Conservation (phyloP, 179 eudicot genomes). For the Silene vulgaris region DNA sequence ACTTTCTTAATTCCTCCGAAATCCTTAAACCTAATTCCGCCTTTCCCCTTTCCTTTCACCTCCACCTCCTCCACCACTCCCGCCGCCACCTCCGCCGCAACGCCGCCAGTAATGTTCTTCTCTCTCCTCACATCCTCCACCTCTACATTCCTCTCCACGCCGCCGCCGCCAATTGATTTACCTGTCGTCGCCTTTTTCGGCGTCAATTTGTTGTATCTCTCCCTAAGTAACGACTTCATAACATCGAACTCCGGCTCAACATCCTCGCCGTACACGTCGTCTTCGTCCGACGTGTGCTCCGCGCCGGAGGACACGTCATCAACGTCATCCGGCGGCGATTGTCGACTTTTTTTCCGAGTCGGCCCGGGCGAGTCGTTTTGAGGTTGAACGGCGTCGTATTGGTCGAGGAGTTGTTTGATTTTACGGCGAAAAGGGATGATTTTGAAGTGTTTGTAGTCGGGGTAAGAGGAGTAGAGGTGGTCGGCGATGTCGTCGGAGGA, state of each 20-base stretch:
- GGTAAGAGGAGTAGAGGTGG: constrained; percentile 34
- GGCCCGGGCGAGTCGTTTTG: constrained; percentile 15
- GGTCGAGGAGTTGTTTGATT: constrained; percentile 20
- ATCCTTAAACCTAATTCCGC: constrained; percentile 64
- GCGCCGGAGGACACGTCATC: constrained; percentile 25
- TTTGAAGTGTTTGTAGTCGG: constrained; percentile 31
- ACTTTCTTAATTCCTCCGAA: constrained; percentile 67
- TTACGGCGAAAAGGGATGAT: constrained; percentile 29
- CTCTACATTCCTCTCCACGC: constrained; percentile 29
- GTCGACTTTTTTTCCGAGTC: constrained; percentile 28
- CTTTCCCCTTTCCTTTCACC: constrained; percentile 35
- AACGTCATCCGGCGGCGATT: constrained; percentile 15
- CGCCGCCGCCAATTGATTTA: not conserved
- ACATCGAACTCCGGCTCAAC: constrained; percentile 59
- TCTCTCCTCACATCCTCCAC: constrained; percentile 44
- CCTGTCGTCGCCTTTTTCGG: not conserved
- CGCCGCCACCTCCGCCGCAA: constrained; percentile 17
- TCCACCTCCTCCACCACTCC: constrained; percentile 21
- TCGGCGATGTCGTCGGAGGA: constrained; percentile 39
- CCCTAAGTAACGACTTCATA: constrained; percentile 61
- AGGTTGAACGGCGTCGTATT: not conserved
- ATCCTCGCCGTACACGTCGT: constrained; percentile 51
- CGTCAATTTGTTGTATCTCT: constrained; percentile 22
- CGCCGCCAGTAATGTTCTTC: constrained; percentile 26
- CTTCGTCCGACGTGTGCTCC: constrained; percentile 40